Evolutionary conservation across 768 basidiomycete species (phyloP).

Genomic region (Amanita muscaria): DNA sequence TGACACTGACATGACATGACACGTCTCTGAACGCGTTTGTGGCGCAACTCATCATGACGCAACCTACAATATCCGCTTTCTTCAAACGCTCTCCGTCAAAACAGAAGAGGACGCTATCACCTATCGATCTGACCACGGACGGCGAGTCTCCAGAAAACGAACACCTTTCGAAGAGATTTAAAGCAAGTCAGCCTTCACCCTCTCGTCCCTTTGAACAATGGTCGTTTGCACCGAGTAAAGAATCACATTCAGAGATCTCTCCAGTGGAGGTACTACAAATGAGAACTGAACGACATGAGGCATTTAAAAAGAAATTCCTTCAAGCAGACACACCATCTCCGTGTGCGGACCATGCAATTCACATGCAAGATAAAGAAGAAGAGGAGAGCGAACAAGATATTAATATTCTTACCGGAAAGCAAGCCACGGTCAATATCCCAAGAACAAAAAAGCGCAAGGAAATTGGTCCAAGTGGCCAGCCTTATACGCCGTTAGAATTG

Average conservation of each 20-base stretch:
- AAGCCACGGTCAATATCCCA: slow-evolving; percentile 24
- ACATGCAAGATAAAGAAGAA: slow-evolving; percentile 11
- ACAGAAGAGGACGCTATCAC: slow-evolving; percentile 25
- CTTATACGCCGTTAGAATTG: slow-evolving; percentile 71
- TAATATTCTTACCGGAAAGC: slow-evolving; percentile 29
- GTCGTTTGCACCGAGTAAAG: slow-evolving; percentile 13
- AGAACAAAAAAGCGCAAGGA: slow-evolving; percentile 29
- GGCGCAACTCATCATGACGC: slow-evolving; percentile 12
- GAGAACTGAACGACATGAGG: slow-evolving; percentile 25
- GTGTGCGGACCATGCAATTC: not conserved
- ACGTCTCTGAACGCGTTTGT: not conserved
- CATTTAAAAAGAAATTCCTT: slow-evolving; percentile 42
- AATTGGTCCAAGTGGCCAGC: slow-evolving; percentile 59
- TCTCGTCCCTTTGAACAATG: slow-evolving; percentile 14
- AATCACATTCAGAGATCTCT: not conserved
- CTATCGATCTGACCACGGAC: slow-evolving; percentile 49
- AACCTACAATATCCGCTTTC: slow-evolving; percentile 32
- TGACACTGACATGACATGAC: slow-evolving; percentile 1
- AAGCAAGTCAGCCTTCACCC: slow-evolving; percentile 11
- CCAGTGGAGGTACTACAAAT: not conserved
- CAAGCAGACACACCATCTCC: slow-evolving; percentile 13
- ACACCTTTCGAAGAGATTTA: slow-evolving; percentile 24
- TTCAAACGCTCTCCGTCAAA: slow-evolving; percentile 19
- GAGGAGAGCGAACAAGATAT: slow-evolving; percentile 17
- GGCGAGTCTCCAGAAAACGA: slow-evolving; percentile 20